Evolutionary conservation across 2,329 filamentous ascomycete genomes (phyloP).

Genomic region (Venturia asperata): DNA sequence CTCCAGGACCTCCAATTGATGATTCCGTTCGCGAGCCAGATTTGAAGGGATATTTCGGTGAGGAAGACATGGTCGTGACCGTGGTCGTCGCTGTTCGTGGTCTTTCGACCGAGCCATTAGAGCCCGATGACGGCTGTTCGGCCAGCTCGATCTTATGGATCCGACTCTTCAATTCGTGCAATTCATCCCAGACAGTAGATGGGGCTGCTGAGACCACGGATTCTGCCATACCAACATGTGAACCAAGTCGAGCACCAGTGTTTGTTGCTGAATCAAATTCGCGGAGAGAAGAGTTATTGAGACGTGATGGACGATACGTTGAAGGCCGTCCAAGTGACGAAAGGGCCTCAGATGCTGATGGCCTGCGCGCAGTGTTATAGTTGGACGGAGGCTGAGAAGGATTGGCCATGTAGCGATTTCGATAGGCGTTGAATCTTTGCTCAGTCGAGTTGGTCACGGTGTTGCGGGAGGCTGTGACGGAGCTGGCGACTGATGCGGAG

Average conservation of each 20-base stretch:
- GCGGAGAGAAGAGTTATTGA: conserved; percentile 31
- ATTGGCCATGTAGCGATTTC: conserved; percentile 17
- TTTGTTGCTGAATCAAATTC: conserved; percentile 28
- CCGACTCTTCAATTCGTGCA: conserved; percentile 89
- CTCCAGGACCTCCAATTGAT: conserved; percentile 38
- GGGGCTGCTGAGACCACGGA: conserved; percentile 84
- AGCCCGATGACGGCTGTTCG: conserved; percentile 73
- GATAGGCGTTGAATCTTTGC: conserved; percentile 18
- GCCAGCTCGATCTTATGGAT: conserved; percentile 86
- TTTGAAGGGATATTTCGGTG: conserved; percentile 60
- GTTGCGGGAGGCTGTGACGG: conserved; percentile 2
- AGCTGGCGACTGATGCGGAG: not conserved
- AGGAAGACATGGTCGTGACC: conserved; percentile 82
- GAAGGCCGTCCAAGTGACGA: conserved; percentile 29
- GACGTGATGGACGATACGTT: conserved; percentile 32
- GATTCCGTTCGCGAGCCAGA: conserved; percentile 34
- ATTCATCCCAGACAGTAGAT: conserved; percentile 93
- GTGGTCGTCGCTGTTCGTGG: conserved; percentile 77
- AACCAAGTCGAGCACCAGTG: conserved; percentile 22
- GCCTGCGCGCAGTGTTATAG: conserved; percentile 25
- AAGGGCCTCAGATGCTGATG: conserved; percentile 29
- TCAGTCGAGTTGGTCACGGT: conserved; percentile 12
- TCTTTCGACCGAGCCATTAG: conserved; percentile 66
- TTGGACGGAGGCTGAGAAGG: conserved; percentile 23
- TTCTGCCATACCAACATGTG: conserved; percentile 44